These are phyloP conservation scores for Chaetomium sp. DNA, from an alignment of 2,329 filamentous ascomycete genomes.

Conservation along the genomic window DNA sequence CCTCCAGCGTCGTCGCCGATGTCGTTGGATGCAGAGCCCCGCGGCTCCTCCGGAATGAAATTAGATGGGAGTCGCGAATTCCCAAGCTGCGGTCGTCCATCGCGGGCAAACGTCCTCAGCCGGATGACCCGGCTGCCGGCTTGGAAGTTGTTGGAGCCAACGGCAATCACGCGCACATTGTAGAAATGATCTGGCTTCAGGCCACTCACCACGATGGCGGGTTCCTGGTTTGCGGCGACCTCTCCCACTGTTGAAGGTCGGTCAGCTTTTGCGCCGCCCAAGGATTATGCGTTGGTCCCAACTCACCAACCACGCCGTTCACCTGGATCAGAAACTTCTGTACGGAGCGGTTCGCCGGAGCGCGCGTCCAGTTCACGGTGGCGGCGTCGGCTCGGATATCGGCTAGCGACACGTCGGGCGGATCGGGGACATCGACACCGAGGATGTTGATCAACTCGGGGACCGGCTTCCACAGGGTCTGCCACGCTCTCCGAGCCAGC, in stretches of 20 bases:
- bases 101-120: slow-evolving; percentile 71
- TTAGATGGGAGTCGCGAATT: slow-evolving; percentile 59
- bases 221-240: slow-evolving; percentile 73
- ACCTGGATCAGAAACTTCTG: slow-evolving; percentile 90
- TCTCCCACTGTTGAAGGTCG: slow-evolving; percentile 68
- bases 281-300: slow-evolving; percentile 12
- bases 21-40: slow-evolving; percentile 45
- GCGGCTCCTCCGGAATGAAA: slow-evolving; percentile 56
- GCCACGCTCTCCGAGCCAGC: slow-evolving; percentile 82
- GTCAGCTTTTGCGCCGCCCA: slow-evolving; percentile 27
- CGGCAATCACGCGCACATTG: slow-evolving; percentile 88
- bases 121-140: slow-evolving; percentile 84
- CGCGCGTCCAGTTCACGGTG: slow-evolving; percentile 86
- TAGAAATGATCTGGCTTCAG: slow-evolving; percentile 87
- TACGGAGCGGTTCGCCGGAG: slow-evolving; percentile 65
- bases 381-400: slow-evolving; percentile 86
- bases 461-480: slow-evolving; percentile 87
- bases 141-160: slow-evolving; percentile 90
- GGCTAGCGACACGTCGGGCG: slow-evolving; percentile 86
- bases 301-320: slow-evolving; percentile 84
- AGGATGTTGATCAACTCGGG: slow-evolving; percentile 88
- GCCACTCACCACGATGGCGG: slow-evolving; percentile 87
- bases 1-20: slow-evolving; percentile 54
- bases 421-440: slow-evolving; percentile 88
- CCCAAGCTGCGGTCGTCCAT: slow-evolving; percentile 63